phyloP scores from a whole-genome alignment of 768 basidiomycete genomes.

The Polyporus arcularius region DNA sequence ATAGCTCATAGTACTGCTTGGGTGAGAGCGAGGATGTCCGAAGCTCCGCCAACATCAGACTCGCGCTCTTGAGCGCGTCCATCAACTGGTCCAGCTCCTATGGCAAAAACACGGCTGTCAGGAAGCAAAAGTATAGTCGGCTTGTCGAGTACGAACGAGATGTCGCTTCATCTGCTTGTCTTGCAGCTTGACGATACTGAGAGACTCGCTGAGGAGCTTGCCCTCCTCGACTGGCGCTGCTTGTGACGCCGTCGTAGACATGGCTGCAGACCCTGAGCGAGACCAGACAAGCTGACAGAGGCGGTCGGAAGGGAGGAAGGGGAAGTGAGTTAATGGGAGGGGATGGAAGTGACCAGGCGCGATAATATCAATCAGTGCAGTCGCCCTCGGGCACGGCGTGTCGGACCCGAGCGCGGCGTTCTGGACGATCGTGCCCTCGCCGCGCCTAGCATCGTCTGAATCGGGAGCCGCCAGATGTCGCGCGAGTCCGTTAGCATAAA shows the following conservation, averaged over 20 bases:
- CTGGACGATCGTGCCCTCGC: slow-evolving; percentile 90
- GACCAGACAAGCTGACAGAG: not conserved
- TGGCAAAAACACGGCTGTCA: not conserved
- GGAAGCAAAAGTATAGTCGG: not conserved
- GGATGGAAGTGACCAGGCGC: not conserved
- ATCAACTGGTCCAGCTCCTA: slow-evolving; percentile 96
- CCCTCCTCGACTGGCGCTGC: slow-evolving; percentile 63
- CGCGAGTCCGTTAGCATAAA: slow-evolving; percentile 98
- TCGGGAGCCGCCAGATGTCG: slow-evolving; percentile 93
- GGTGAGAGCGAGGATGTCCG: slow-evolving; percentile 91
- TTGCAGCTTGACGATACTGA: slow-evolving; percentile 87
- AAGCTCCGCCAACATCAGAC: slow-evolving; percentile 95
- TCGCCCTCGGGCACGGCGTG: slow-evolving; percentile 79
- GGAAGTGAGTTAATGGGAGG: not conserved
- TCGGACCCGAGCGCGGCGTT: slow-evolving; percentile 97
- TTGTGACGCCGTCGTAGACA: slow-evolving; percentile 13
- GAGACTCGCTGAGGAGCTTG: slow-evolving; percentile 81
- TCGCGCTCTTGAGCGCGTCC: slow-evolving; percentile 97
- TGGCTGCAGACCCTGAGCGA: not conserved
- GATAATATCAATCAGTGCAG: slow-evolving; percentile 6
- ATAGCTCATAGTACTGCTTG: slow-evolving; percentile 99
- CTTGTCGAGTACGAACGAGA: slow-evolving; percentile 50
- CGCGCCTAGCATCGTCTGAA: slow-evolving; percentile 71
- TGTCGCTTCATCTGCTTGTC: slow-evolving; percentile 95
- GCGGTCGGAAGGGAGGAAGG: not conserved